Evolutionary conservation across 345 rosid genomes (phyloP).

Genomic region (Brassica rapa): DNA sequence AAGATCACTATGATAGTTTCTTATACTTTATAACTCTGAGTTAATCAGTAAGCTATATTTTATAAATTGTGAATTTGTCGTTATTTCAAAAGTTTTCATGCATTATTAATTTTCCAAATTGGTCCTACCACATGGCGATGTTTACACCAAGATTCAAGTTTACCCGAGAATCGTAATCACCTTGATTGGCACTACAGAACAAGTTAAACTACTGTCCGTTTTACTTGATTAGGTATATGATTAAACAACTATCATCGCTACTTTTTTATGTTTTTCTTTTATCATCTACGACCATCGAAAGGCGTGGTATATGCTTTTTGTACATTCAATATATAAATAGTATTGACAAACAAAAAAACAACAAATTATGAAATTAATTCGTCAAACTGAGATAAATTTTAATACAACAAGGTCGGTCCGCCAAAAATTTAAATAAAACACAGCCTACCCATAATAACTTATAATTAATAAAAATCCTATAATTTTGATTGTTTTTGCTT

Average conservation of each 20-base stretch:
- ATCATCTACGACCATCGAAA: background rate
- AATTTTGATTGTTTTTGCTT: constrained; percentile 2
- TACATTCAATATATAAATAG: background rate
- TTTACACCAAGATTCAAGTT: constrained; percentile 20
- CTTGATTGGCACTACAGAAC: constrained; percentile 12
- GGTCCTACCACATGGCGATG: constrained; percentile 37
- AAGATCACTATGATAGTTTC: constrained; percentile 7
- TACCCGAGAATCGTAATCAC: constrained; percentile 28
- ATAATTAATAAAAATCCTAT: background rate
- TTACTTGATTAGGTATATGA: constrained; percentile 14
- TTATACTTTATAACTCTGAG: background rate
- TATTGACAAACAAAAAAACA: background rate
- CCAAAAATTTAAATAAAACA: constrained; percentile 23
- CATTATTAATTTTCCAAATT: constrained; percentile 28
- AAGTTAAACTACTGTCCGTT: constrained; percentile 6
- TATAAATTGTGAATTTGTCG: constrained; percentile 1
- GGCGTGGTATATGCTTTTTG: background rate
- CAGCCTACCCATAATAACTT: constrained; percentile 15
- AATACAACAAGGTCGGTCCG: constrained; percentile 29
- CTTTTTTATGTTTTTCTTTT: background rate
- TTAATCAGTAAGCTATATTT: background rate
- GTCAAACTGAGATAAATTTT: constrained; percentile 23
- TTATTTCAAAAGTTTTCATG: constrained; percentile 8
- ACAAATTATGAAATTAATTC: background rate
- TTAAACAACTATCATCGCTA: constrained; percentile 1